Base-by-base conservation (phyloP, 768 basidiomycete genomes). In the Trametes sanguinea region DNA sequence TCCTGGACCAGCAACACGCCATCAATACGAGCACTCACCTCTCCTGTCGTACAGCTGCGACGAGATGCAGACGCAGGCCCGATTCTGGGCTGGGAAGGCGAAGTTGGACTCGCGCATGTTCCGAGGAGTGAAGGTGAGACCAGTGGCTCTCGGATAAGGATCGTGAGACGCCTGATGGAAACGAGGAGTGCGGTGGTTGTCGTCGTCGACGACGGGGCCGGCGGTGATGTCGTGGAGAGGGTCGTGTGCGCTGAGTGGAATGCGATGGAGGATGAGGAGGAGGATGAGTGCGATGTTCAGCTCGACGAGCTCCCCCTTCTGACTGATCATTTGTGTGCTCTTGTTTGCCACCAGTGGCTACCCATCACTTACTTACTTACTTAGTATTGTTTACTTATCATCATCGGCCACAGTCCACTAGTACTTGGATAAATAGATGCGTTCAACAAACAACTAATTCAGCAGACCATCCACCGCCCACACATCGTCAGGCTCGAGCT, bases 101-200 rank as follows among this genome's bases (percentile, higher is more conserved):
- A 94, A 95, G 82, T 95, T 97, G 69, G 91, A 90, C 74, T 97
- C 95, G 66, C 95, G 86, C 95, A 97, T 97, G 44, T 32, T 40
- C 22, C 22, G 22, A 22, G 62, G 48, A 50, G 58, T 37, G 62
- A 44, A 50, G 58, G 51, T 27, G 50, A 61, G 30, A 33, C 55
- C 52, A 50, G 56, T 50, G 47, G 56, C 56, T 33, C 47, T 37
- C 53, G 42, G 40, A 46, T 27, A 57, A 56, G 42, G 42, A 37
- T 39, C 22, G 32, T 51, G 33, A 56, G n/a, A 54, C 27, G 40
- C 40, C 32, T 29, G 6, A 32, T 30, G 35, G 22, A 27, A 17
- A 57, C 4, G 35, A 30, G 27, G 48, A 46, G 52, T 33, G 57
- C 39, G 13, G 44, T 48, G 27, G 14, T 17, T 22, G 64, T 64